Evolutionary conservation across 176 grass and related monocot species (phyloP), one percentile per base, ranked within the genome.

Genomic region (Triticum timopheevii): DNA sequence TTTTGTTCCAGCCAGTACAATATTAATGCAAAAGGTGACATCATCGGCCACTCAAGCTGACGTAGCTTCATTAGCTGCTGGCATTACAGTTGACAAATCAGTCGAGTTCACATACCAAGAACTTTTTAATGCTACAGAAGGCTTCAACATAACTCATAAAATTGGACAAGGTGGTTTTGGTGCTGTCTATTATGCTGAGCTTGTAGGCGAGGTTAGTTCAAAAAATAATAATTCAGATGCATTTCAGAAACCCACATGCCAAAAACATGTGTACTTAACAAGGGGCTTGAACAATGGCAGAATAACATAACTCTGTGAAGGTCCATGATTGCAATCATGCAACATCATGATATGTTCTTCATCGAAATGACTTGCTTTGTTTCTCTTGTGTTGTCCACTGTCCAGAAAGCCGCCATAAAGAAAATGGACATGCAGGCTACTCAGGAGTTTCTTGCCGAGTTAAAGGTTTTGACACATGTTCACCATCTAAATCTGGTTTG

Each of bases 391-490:
- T 76, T 91, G 13, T 76, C 13, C 73, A 52, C 25, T 91, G 28
- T 61, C 81, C 77, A 98, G 96, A 98, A 91, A 91, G 92, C 90
- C 80, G 94, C 96, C 28, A 93, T 98, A 66, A 98, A 98, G 64
- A 98, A 96, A 90, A 98, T 96, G 96, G 93, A 98, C 68, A 96
- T 92, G 93, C 79, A 96, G 62, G 92, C 96, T 78, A 73, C 78
- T 83, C 75, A 93, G 27, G 96, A 96, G 80, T 98, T 98, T 85
- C 93, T 98, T 50, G 96, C 94, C 65, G 96, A 98, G 83, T 86
- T 98, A 59, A 98, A 96, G 88, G 96, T 93, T 88, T 91, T 98
- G 84, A 94, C 96, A 35, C 92, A 94, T 91, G 96, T 98, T 86
- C 96, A 98, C 92, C 96, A 98, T 80, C 81, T 96, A 73, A 98